A percentile compares a stretch with the other conserved stretches of the same genome.
Evolutionary conservation across 2,329 filamentous ascomycete species (phyloP).

Genomic region (Epichloe baconii): DNA sequence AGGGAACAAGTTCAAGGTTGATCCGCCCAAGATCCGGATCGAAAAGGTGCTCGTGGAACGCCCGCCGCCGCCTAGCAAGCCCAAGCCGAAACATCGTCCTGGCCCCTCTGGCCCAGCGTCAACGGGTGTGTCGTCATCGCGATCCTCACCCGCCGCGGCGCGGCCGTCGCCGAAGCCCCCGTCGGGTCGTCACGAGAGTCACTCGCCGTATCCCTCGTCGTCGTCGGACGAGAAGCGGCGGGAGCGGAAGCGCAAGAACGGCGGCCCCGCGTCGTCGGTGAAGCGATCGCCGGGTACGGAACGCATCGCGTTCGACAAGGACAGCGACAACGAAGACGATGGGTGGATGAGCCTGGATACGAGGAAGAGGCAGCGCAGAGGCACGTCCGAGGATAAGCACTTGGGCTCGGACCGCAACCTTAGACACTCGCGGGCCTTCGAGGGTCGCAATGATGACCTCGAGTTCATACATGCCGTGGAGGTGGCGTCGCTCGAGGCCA

Average conservation of each 20-base stretch:
- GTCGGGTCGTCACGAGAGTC: conserved; percentile 24
- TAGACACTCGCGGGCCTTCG: conserved; percentile 32
- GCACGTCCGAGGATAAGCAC: conserved; percentile 25
- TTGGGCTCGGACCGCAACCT: conserved; percentile 35
- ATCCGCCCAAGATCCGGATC: conserved; percentile 36
- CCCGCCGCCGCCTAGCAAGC: conserved; percentile 22
- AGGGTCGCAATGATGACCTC: conserved; percentile 26
- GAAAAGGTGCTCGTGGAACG: conserved; percentile 36
- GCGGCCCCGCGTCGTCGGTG: conserved; percentile 14
- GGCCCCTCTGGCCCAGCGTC: conserved; percentile 10
- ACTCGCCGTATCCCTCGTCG: conserved; percentile 28
- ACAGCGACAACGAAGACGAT: conserved; percentile 38
- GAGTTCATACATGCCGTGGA: conserved; percentile 46
- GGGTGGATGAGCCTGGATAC: conserved; percentile 37
- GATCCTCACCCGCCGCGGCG: conserved; percentile 19
- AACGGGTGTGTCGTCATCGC: conserved; percentile 13
- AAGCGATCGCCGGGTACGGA: conserved; percentile 31
- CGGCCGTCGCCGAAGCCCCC: conserved; percentile 28
- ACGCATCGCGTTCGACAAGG: conserved; percentile 36
- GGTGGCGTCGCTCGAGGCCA: conserved; percentile 37
- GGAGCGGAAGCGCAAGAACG: conserved; percentile 37
- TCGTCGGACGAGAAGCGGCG: conserved; percentile 24
- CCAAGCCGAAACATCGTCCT: conserved; percentile 21
- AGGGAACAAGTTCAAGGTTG: conserved; percentile 36
- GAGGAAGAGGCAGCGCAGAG: conserved; percentile 35